Evolutionary conservation across 345 rosid genomes (phyloP), one percentile per base, ranked within the genome.

Genomic region (Eucalyptus viminalis): DNA sequence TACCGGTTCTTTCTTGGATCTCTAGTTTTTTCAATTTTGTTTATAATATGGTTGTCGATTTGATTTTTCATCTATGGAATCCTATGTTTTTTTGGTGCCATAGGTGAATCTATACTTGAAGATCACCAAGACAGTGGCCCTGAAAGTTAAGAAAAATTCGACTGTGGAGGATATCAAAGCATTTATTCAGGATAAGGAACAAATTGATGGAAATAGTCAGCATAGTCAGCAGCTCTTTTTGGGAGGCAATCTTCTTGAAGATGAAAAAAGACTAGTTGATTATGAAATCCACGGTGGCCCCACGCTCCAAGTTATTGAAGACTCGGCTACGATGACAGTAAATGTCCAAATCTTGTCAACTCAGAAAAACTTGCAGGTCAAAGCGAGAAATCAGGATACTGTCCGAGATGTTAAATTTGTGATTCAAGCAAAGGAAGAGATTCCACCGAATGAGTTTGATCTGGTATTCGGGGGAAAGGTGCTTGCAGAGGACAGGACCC

Each of bases 101-200:
- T 88, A 91, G 95, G 91, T 89, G 49, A 89, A 90, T n/a, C 24
- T 93, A 19, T 91, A 87, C 88, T 86, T 92, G 89, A 89, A 90
- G 49, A 60, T 93, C 88, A 89, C 58, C 86, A 93, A 94, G 88
- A 92, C 91, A 21, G 67, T 86, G 31, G 87, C 89, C 86, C 11
- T 90, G 9, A 90, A 65, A 86, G 83, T 90, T 40, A 87, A n/a
- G 40, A 88, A 58, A 62, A 49, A 86, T 53, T 90, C 89, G 67
- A 92, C 92, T 22, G 86, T 91, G 56, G 37, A 80, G 76, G 80
- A 85, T 87, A 58, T 94, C 14, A 93, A 94, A 88, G 89, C 89
- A 44, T 54, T 86, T 50, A 31, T 94, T 12, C 34, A 31, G 60
- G 91, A 91, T 87, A 87, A 81, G 86, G 93, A 88, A 88, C 91